Conservation (phyloP, 2,329 filamentous ascomycete genomes). For the Ophiocordyceps australis region DNA sequence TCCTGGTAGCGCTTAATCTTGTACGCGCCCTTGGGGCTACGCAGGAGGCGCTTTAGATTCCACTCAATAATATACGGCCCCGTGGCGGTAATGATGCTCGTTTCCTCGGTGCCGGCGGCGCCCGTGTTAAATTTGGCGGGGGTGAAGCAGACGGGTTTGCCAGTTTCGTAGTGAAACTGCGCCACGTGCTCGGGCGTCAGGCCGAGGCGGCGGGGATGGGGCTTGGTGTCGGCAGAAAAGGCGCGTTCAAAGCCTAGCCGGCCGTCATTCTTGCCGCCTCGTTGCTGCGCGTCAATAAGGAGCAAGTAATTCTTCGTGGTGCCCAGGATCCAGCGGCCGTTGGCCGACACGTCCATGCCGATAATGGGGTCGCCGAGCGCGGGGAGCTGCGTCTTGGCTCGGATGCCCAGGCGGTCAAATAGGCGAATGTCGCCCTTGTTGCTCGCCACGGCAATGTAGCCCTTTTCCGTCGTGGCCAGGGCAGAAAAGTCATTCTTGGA, state of each 20-base stretch:
- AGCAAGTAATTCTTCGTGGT: conserved; percentile 91
- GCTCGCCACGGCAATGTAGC: conserved; percentile 89
- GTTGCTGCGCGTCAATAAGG: conserved; percentile 80
- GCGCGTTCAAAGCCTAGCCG: conserved; percentile 95
- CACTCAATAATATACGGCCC: conserved; percentile 95
- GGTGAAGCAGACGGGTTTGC: conserved; percentile 71
- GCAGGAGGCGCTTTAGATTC: conserved; percentile 79
- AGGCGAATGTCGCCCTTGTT: conserved; percentile 96
- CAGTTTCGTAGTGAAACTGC: conserved; percentile 94
- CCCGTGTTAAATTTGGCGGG: conserved; percentile 89
- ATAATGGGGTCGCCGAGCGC: conserved; percentile 90
- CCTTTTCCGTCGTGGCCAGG: conserved; percentile 85
- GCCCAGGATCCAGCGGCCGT: conserved; percentile 87
- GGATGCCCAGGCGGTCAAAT: conserved; percentile 90
- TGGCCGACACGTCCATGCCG: conserved; percentile 85
- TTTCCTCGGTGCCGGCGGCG: conserved; percentile 61
- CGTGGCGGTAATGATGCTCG: conserved; percentile 89
- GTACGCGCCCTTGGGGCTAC: conserved; percentile 71
- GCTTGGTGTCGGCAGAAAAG: conserved; percentile 85
- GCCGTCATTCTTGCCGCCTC: conserved; percentile 87
- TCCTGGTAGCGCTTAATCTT: conserved; percentile 93
- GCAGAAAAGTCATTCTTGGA: conserved; percentile 97
- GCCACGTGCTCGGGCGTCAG: conserved; percentile 85
- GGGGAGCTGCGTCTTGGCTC: conserved; percentile 92
- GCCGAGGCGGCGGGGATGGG: conserved; percentile 76